Base-by-base conservation (phyloP, 2,329 filamentous ascomycete species). In the Geosmithia flava region DNA sequence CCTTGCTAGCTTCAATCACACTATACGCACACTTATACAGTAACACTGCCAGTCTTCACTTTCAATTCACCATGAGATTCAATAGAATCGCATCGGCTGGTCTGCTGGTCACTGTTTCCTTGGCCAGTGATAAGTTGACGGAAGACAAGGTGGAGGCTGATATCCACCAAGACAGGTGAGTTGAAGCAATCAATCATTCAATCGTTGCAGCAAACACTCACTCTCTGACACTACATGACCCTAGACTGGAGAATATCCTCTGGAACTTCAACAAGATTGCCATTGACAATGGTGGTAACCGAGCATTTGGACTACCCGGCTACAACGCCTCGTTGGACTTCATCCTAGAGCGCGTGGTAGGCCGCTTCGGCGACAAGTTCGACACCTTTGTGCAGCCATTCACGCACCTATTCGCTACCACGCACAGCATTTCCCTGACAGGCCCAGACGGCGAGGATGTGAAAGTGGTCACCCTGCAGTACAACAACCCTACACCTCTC, bases 281-380 rank as follows among this genome's bases (percentile, higher is more conserved):
- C 13, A 62, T 61, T 29, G 65, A 69, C 47, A 74, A 81, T 54
- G 75, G 74, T 40, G 77, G 76, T 16, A 80, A 79, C 59, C 69
- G 78, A 46, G 78, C 78, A 5, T 80, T 78, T 50, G 78, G 78
- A 15, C 63, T 74, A 10, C 74, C 76, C 1, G 78, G 78, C 15
- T 81, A 72, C 65, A 68, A 70, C 46, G 77, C 75, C 2, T 80
- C 76, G 0, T 60, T 75, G 17, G 74, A 81, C 54, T 81, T 74
- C 55, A 62, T 81, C 49, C 64, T 76, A 5, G 69, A 71, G 47
- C 70, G 71, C 13, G 59, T 64, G 13, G 53, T 61, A 50, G 63
- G 53, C 30, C 62, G 65, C 20, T 68, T 70, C 51, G 57, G 57
- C 48, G 61, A 66, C 46, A 56, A 70, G 45, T 62, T 73, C 43